Conservation (phyloP, 1,284 basidiomycete genomes). For the Rhodotorula sp. region DNA sequence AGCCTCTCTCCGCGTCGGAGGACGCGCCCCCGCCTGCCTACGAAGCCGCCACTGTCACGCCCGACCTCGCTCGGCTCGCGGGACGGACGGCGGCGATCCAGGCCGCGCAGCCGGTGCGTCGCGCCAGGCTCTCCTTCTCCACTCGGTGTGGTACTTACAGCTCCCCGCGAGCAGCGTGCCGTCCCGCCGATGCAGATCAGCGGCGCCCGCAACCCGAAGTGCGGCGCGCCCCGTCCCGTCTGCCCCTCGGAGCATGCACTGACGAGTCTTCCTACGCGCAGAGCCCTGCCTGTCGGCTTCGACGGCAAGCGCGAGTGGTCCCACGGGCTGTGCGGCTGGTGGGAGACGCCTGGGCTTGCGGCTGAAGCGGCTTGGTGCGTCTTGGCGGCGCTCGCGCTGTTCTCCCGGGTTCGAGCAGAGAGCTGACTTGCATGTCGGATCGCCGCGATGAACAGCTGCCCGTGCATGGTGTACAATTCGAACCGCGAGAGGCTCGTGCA, state of each 20-base stretch:
- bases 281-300: constrained; percentile 18
- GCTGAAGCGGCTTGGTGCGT: constrained; percentile 6
- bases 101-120: constrained; percentile 30
- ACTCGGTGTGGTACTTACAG: not conserved
- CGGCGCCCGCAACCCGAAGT: constrained; percentile 30
- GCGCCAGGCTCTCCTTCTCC: fast-evolving
- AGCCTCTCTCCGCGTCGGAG: not conserved
- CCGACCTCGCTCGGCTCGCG: not conserved
- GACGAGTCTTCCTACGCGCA: not conserved
- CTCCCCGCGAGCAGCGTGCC: not conserved
- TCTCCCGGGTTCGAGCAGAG: too few species aligned
- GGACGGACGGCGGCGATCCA: not conserved
- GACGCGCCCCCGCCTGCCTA: constrained; percentile 24
- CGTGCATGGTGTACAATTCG: constrained; percentile 29
- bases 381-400: constrained; percentile 6
- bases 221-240: not conserved
- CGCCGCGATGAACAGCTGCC: constrained; percentile 21
- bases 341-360: constrained; percentile 26
- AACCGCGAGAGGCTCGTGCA: constrained; percentile 26
- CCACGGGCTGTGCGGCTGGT: constrained; percentile 25
- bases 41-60: constrained; percentile 1
- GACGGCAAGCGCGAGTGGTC: constrained; percentile 35
- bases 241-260: too few species aligned
- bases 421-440: too few species aligned
- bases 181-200: constrained; percentile 22